These are phyloP conservation scores for Eucalyptus leucophloia DNA, from an alignment of 345 rosid species.

Conservation along the genomic window DNA sequence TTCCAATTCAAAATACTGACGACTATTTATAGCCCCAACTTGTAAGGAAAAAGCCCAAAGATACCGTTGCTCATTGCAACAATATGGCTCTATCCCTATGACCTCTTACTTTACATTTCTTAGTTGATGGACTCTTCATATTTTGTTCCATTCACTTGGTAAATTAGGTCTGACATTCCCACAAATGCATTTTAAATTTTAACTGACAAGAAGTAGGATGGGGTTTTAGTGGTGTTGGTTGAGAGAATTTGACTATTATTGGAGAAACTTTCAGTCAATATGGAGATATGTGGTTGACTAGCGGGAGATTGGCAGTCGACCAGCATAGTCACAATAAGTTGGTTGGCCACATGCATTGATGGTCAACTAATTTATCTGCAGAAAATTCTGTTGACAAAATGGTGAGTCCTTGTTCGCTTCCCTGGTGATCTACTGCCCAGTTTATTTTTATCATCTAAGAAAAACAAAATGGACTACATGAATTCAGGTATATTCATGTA, in stretches of 20 bases:
- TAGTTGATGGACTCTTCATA: not conserved
- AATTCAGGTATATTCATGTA: not conserved
- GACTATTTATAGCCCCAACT: not conserved
- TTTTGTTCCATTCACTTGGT: not conserved
- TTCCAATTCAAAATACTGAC: not conserved
- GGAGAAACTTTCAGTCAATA: not conserved
- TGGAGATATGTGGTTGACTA: not conserved
- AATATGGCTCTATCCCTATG: not conserved
- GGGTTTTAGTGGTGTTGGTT: not conserved
- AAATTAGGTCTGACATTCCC: not conserved
- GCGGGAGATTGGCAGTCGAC: not conserved
- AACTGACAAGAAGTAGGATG: not conserved
- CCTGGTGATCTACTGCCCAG: not conserved
- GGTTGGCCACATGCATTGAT: not conserved
- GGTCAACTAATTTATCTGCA: not conserved
- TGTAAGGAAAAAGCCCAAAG: not conserved
- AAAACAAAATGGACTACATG: not conserved
- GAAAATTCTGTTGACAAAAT: not conserved
- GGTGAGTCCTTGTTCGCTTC: not conserved
- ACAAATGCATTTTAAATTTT: not conserved
- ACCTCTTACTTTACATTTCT: not conserved
- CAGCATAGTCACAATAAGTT: not conserved
- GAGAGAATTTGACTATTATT: not conserved
- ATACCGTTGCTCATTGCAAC: not conserved
- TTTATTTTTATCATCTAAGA: not conserved